Evolutionary conservation across 1,284 basidiomycete genomes (phyloP).

Genomic region (Moesziomyces parantarcticus): DNA sequence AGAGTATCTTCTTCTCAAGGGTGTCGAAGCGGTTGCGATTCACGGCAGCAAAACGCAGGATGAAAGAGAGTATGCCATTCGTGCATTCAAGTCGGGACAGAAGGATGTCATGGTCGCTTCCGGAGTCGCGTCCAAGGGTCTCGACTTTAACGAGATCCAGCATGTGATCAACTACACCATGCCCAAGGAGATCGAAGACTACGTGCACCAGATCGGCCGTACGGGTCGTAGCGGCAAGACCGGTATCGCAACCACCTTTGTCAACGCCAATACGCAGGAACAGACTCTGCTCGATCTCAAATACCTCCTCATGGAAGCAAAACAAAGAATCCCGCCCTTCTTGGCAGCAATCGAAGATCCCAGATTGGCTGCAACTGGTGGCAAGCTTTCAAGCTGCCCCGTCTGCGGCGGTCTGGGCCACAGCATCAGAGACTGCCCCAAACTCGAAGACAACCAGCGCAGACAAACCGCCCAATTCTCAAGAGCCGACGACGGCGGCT

Average conservation of each 20-base stretch:
- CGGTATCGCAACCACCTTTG: slow-evolving; percentile 99
- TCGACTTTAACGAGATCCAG: slow-evolving; percentile 98
- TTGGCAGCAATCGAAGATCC: slow-evolving; percentile 91
- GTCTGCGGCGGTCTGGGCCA: slow-evolving; percentile 99
- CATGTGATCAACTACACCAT: slow-evolving; percentile 98
- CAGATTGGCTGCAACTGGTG: slow-evolving; percentile 76
- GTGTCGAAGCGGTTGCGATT: slow-evolving; percentile 97
- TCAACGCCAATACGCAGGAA: slow-evolving; percentile 95
- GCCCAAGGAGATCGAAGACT: slow-evolving; percentile 91
- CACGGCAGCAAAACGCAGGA: slow-evolving; percentile 98
- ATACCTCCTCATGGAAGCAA: slow-evolving; percentile 95
- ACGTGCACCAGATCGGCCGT: slow-evolving; percentile 92
- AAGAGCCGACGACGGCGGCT: slow-evolving; percentile 40
- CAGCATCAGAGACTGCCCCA: slow-evolving; percentile 91
- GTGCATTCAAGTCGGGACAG: slow-evolving; percentile 92
- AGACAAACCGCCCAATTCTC: slow-evolving; percentile 45
- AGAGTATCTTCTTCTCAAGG: slow-evolving; percentile 94
- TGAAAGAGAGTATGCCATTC: slow-evolving; percentile 98
- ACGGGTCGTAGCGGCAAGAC: slow-evolving; percentile 98
- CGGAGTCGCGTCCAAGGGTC: slow-evolving; percentile 94
- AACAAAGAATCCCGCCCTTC: slow-evolving; percentile 98
- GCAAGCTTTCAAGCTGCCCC: slow-evolving; percentile 84
- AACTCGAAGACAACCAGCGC: slow-evolving; percentile 90
- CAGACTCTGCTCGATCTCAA: slow-evolving; percentile 96
- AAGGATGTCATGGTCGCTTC: slow-evolving; percentile 99